phyloP scores from a whole-genome alignment of 805 yeast genomes.

The Candida krabiensis region DNA sequence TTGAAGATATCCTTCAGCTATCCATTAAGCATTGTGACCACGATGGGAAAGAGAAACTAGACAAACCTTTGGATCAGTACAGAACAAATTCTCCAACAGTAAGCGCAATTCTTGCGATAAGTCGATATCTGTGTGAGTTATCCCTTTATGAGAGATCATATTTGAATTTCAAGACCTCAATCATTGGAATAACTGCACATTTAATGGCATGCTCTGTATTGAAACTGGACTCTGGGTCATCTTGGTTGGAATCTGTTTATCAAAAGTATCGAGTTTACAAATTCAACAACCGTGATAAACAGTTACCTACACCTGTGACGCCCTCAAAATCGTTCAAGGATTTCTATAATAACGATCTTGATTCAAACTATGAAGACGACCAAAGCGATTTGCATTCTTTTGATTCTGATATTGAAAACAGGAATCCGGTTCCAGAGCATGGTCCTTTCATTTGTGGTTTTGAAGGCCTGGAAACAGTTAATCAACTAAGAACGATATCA shows the following conservation, averaged over 20 bases:
- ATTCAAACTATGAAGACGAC: slow-evolving; percentile 12
- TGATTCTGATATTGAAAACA: slow-evolving; percentile 31
- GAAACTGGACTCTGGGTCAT: slow-evolving; percentile 44
- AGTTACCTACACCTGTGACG: slow-evolving; percentile 26
- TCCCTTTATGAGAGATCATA: slow-evolving; percentile 50
- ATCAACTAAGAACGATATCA: slow-evolving; percentile 41
- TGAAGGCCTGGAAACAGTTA: slow-evolving; percentile 39
- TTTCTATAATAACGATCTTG: slow-evolving; percentile 17
- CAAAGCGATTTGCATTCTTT: slow-evolving; percentile 8
- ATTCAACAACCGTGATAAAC: slow-evolving; percentile 10
- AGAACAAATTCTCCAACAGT: slow-evolving; percentile 37
- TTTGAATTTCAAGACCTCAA: slow-evolving; percentile 42
- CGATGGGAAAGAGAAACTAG: slow-evolving; percentile 30
- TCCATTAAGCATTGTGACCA: slow-evolving; percentile 36
- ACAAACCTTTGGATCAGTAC: slow-evolving; percentile 28
- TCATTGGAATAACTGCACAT: slow-evolving; percentile 52
- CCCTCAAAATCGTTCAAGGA: slow-evolving; percentile 22
- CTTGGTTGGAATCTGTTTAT: slow-evolving; percentile 29
- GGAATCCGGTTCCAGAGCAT: slow-evolving; percentile 40
- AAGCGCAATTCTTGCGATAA: slow-evolving; percentile 55
- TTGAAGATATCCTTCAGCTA: slow-evolving; percentile 52
- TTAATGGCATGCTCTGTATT: slow-evolving; percentile 55
- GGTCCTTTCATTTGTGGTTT: slow-evolving; percentile 53
- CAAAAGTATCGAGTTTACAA: slow-evolving; percentile 14
- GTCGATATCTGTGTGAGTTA: slow-evolving; percentile 55